Evolutionary conservation across 1,139 yeast genomes (phyloP).

Genomic region (Taphrina communis): DNA sequence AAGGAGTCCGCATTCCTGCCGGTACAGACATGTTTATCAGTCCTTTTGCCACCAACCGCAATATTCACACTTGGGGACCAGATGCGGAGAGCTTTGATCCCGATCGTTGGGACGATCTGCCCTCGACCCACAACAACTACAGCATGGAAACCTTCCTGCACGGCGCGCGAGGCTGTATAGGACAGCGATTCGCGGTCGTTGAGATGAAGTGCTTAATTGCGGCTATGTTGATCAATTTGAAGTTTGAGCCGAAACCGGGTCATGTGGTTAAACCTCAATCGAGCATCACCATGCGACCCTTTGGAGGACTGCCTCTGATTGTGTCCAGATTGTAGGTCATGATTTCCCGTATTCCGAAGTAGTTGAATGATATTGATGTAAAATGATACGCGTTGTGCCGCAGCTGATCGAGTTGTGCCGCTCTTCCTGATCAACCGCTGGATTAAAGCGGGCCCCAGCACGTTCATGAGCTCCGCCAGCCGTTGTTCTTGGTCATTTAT

Average conservation of each 20-base stretch:
- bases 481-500: no score
- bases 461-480: no score
- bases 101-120: constrained; percentile 44
- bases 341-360: no score
- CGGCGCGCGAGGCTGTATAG: constrained; percentile 46
- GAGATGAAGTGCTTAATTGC: constrained; percentile 44
- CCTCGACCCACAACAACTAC: constrained; percentile 42
- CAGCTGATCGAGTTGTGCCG: no score
- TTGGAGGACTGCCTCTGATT: constrained; percentile 44
- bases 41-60: constrained; percentile 41
- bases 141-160: constrained; percentile 45
- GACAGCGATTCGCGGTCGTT: constrained; percentile 44
- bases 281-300: constrained; percentile 43
- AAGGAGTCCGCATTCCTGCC: constrained; percentile 37
- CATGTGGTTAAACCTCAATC: constrained; percentile 40
- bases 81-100: constrained; percentile 45
- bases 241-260: constrained; percentile 42
- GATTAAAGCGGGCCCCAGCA: no score
- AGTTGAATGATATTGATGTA: no score
- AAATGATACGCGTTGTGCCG: no score
- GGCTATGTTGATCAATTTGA: constrained; percentile 41
- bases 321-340: constrained; percentile 4
- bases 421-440: no score
- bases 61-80: constrained; percentile 45
- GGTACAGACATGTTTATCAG: constrained; percentile 43